Evolutionary conservation across 805 yeast genomes (phyloP).

Genomic region (Yarrowia sp.): DNA sequence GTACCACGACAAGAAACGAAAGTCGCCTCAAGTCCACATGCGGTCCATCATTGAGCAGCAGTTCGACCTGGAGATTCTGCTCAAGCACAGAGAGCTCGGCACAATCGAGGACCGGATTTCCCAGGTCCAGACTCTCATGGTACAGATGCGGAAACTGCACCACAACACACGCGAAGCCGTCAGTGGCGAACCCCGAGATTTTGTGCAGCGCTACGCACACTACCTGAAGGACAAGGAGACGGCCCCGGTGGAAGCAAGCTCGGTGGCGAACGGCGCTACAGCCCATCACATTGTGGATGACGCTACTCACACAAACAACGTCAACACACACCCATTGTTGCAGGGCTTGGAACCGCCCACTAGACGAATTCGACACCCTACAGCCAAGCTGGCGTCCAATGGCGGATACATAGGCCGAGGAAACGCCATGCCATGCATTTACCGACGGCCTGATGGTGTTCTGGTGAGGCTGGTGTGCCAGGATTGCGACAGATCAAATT

Average conservation of each 20-base stretch:
- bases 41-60: slow-evolving; percentile 31
- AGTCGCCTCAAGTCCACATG: background rate
- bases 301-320: background rate
- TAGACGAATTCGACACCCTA: slow-evolving; percentile 13
- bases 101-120: slow-evolving; percentile 39
- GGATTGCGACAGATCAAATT: slow-evolving; percentile 62
- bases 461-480: slow-evolving; percentile 66
- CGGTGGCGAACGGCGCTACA: background rate
- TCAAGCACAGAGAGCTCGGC: slow-evolving; percentile 39
- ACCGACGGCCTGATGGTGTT: slow-evolving; percentile 53
- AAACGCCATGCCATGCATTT: slow-evolving; percentile 28
- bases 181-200: slow-evolving; percentile 29
- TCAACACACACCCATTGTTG: background rate
- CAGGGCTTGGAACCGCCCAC: background rate
- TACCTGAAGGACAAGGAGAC: slow-evolving; percentile 29
- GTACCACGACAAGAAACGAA: slow-evolving; percentile 8
- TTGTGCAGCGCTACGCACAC: slow-evolving; percentile 33
- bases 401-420: slow-evolving; percentile 18
- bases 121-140: slow-evolving; percentile 38
- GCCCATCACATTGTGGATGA: background rate
- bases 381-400: slow-evolving; percentile 22
- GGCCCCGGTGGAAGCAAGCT: background rate
- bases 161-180: slow-evolving; percentile 10
- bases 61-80: slow-evolving; percentile 40
- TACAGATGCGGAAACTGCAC: slow-evolving; percentile 33